Percentiles rank a stretch among this genome's conserved stretches.
These are phyloP conservation scores for Mortierella sp. DNA, from an alignment of 371 early-diverging fungal genomes.

Conservation along the genomic window DNA sequence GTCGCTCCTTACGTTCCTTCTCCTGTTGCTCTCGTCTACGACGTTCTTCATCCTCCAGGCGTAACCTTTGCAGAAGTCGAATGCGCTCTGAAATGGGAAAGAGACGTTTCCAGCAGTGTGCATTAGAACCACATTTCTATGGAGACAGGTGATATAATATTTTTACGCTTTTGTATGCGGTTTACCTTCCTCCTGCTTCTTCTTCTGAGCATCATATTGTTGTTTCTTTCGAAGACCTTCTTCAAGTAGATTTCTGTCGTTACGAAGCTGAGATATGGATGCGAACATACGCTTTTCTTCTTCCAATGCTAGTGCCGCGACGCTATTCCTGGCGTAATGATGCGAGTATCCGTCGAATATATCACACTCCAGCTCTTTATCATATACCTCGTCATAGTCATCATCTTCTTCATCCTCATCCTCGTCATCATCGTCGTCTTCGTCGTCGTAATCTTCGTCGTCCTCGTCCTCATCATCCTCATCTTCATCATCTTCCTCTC, in stretches of 20 bases:
- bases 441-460: slow-evolving; percentile 30
- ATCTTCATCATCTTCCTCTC: slow-evolving; percentile 29
- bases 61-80: slow-evolving; percentile 32
- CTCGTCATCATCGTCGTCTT: slow-evolving; percentile 26
- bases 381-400: slow-evolving; percentile 15
- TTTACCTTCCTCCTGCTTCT: slow-evolving; percentile 41
- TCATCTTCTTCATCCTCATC: slow-evolving; percentile 18
- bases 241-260: slow-evolving; percentile 17
- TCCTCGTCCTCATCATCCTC: slow-evolving; percentile 25
- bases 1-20: slow-evolving; percentile 27
- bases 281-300: slow-evolving; percentile 33
- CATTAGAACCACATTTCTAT: background rate
- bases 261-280: slow-evolving; percentile 25
- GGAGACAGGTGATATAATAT: background rate
- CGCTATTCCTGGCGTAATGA: slow-evolving; percentile 13
- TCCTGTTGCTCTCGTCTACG: slow-evolving; percentile 29
- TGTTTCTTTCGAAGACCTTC: slow-evolving; percentile 26
- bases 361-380: slow-evolving; percentile 19
- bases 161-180: background rate
- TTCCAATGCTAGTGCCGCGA: slow-evolving; percentile 5
- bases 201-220: slow-evolving; percentile 22
- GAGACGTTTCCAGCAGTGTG: too few relatives aligned
- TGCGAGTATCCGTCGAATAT: slow-evolving; percentile 33
- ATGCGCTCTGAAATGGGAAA: slow-evolving; percentile 37
- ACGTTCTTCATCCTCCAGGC: slow-evolving; percentile 49